A percentile compares a stretch with the other conserved stretches of the same genome.
Evolutionary conservation across 371 early-diverging fungal genomes (phyloP).

Genomic region (Rhizopus stolonifer): DNA sequence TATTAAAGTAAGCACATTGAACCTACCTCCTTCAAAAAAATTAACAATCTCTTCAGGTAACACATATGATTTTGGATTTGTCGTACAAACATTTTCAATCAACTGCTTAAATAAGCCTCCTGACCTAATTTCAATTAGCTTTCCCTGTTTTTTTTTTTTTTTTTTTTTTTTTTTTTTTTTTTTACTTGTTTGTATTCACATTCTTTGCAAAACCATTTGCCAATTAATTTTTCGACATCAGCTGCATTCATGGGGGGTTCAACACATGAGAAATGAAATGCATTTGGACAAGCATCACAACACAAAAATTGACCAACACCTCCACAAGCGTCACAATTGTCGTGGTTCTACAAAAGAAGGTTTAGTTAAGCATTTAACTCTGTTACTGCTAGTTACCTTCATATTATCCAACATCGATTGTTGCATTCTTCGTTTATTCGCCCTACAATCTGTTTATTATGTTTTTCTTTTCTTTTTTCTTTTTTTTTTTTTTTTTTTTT

Average conservation of each 20-base stretch:
- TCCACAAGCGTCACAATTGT: slow-evolving; percentile 67
- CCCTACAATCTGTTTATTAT: too few relatives aligned
- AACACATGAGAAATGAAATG: slow-evolving; percentile 73
- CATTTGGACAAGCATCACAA: slow-evolving; percentile 74
- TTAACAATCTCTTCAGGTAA: slow-evolving; percentile 48
- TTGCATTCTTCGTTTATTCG: too few relatives aligned
- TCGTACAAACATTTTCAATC: slow-evolving; percentile 36
- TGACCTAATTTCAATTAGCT: not conserved
- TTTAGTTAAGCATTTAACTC: too few relatives aligned
- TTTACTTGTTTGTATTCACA: slow-evolving; percentile 47
- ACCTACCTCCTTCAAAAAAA: slow-evolving; percentile 56
- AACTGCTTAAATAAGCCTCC: slow-evolving; percentile 37
- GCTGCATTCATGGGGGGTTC: slow-evolving; percentile 67
- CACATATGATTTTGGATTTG: slow-evolving; percentile 49
- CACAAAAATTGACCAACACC: slow-evolving; percentile 67
- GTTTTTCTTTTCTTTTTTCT: too few relatives aligned
- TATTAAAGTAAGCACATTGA: too few relatives aligned
- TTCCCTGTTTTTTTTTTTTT: slow-evolving; percentile 12
- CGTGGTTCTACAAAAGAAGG: slow-evolving; percentile 47
- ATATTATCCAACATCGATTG: too few relatives aligned
- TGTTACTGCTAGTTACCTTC: too few relatives aligned
- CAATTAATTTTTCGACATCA: slow-evolving; percentile 48
- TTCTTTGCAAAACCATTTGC: slow-evolving; percentile 70
- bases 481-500: too few relatives aligned
- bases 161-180: not conserved